Conservation (phyloP, 2,329 filamentous ascomycete genomes). For the Botrytis cinerea region DNA sequence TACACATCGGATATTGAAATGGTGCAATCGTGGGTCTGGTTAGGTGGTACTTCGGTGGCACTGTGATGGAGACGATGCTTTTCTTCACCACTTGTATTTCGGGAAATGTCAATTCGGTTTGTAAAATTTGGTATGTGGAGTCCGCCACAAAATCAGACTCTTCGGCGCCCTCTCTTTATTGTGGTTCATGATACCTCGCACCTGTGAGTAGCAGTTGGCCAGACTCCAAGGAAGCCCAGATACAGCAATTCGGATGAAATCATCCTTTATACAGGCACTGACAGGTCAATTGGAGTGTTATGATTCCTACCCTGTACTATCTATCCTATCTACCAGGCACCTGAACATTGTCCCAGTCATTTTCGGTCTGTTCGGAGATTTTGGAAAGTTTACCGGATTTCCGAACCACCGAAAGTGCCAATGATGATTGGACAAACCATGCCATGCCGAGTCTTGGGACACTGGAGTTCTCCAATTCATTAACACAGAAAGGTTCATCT, state of each 20-base stretch:
- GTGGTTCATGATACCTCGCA: not conserved
- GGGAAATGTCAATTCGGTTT: constrained; percentile 8
- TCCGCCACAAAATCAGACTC: constrained; percentile 1
- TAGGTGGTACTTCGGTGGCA: constrained; percentile 18
- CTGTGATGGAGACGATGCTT: not conserved
- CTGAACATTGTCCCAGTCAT: not conserved
- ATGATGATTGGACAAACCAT: not conserved
- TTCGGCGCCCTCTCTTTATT: not conserved
- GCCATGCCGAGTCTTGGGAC: not conserved
- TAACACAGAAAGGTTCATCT: not conserved
- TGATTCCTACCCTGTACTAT: not conserved
- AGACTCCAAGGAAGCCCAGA: not conserved
- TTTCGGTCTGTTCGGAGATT: constrained; percentile 5
- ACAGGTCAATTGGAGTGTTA: not conserved
- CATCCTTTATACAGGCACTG: not conserved
- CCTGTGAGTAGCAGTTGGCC: not conserved
- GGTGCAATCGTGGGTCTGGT: constrained; percentile 7
- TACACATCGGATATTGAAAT: not conserved
- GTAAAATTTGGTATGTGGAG: constrained; percentile 10
- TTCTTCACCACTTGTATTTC: not conserved
- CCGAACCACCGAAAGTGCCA: constrained; percentile 10
- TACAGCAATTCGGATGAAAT: not conserved
- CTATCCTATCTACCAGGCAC: not conserved
- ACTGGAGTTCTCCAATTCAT: not conserved
- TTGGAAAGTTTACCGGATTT: constrained; percentile 4